Base-by-base conservation (phyloP, 2,329 filamentous ascomycete species). In the Bisporella sp. region DNA sequence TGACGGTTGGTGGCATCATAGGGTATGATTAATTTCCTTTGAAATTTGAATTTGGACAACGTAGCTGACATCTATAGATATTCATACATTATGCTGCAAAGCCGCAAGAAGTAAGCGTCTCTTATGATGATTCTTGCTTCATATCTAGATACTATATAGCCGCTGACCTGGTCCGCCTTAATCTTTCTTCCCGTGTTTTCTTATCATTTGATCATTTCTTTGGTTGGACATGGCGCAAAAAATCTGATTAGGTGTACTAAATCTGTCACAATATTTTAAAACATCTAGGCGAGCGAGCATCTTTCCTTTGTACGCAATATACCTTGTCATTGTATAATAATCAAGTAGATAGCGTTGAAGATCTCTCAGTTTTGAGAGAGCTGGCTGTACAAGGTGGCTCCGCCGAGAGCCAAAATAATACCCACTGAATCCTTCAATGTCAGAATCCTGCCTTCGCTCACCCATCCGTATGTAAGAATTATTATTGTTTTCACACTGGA, bases 381-480 rank as follows among this genome's bases (percentile, higher is more conserved):
- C 45, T 73, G 70, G 37, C 69, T 71, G 62, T 73, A 73, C 21
- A 72, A 63, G 59, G 69, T 72, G 37, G 70, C 71, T 31, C 71
- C 71, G 9, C 71, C 68, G 6, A 73, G 59, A 32, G 71, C 71
- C 31, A 73, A 57, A n/a, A 69, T 48, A 8, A 73, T 71, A 50
- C 71, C 71, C n/a, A 69, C 58, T 51, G 65, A 62, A 53, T 73
- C 71, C 41, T 64, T 62, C 8, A 62, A 48, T 42, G 64, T 70
- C 31, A 72, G 60, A 8, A 66, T 58, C 54, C 69, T 69, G 49
- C 69, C 69, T 56, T 73, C 70, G 58, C 66, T 71, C 50, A 72
- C 66, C 70, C 70, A 73, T 8, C 71, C 71, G 55, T 71, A 70
- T 28, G 66, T 68, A 52, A 73, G 59, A 46, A 73, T 73, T 33